Evolutionary conservation across 345 rosid genomes (phyloP), one percentile per base, ranked within the genome.

Genomic region (Balakata baccata): DNA sequence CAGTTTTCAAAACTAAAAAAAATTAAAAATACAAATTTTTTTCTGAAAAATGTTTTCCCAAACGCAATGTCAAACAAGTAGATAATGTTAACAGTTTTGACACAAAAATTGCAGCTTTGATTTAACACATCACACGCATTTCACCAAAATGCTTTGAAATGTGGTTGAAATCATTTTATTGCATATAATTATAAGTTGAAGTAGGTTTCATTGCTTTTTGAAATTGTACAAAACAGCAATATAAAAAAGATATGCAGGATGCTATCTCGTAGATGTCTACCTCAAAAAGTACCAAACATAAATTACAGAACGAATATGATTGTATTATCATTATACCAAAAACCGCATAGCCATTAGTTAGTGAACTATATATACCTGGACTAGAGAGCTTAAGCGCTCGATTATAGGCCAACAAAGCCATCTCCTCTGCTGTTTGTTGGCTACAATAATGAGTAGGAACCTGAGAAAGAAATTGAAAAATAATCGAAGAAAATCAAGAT

Each of bases 341-440:
- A 51, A 51, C 56, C 6, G 18, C n/a, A 13, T 51, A 51, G 56
- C n/a, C 56, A 4, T 51, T 51, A 51, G 18, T 51, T 51, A 51
- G 3, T 13, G 56, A 14, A 51, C n/a, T 51, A 51, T 69, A 51
- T 69, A 11, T 29, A 94, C 99, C 98, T 84, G 94, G 86, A 6
- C 69, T 83, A 65, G 94, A 88, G 47, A 92, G 93, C 88, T 88
- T 88, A 75, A 95, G 94, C 5, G 90, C 97, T 5, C 97, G 97
- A 72, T 91, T 91, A 74, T 90, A 95, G 51, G 99, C 98, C 74
- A 89, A 71, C 69, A 87, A 80, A 71, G 98, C 94, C 97, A 95
- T 83, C 43, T 86, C 89, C 69, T 78, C 87, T 0, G 97, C 87
- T 37, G 87, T 82, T 72, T 84, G 86, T 74, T 70, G 78, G 81